These are phyloP conservation scores for Fusarium sp. DNA, from an alignment of 2,329 filamentous ascomycete species.

Conservation along the genomic window DNA sequence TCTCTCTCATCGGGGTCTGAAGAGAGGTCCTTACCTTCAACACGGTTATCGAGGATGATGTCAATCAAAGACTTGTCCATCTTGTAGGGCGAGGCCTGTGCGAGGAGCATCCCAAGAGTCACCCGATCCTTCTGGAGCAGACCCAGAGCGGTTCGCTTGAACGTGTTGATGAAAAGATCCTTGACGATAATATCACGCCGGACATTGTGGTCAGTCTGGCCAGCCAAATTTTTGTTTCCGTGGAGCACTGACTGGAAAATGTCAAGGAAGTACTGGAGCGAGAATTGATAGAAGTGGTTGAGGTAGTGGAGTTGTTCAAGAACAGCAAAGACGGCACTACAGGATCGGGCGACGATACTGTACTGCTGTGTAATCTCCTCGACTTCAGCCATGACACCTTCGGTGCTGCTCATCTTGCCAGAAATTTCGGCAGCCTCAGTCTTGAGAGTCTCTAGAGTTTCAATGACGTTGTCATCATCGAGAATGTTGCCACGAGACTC, in stretches of 20 bases:
- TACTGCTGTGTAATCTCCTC: conserved; percentile 96
- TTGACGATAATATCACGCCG: conserved; percentile 90
- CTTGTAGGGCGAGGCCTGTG: conserved; percentile 92
- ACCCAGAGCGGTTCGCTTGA: conserved; percentile 91
- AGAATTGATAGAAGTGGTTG: conserved; percentile 99
- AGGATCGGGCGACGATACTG: conserved; percentile 89
- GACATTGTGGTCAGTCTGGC: conserved; percentile 75
- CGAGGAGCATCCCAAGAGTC: conserved; percentile 91
- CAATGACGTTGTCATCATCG: conserved; percentile 97
- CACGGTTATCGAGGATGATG: conserved; percentile 78
- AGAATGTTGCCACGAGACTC: conserved; percentile 97
- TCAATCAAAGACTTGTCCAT: conserved; percentile 95
- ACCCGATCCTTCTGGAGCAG: conserved; percentile 93
- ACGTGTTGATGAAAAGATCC: conserved; percentile 89
- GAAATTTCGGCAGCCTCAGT: conserved; percentile 97
- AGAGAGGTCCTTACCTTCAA: conserved; percentile 81
- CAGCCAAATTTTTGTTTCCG: conserved; percentile 75
- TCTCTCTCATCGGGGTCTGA: conserved; percentile 70
- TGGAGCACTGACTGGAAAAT: conserved; percentile 95
- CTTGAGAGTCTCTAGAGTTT: conserved; percentile 97
- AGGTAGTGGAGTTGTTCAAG: conserved; percentile 97
- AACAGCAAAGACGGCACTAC: conserved; percentile 96
- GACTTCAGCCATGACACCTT: conserved; percentile 97
- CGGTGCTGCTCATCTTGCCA: conserved; percentile 93
- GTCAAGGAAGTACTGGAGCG: conserved; percentile 95